Percentiles rank a stretch among this genome's conserved stretches.
Evolutionary conservation across 2,329 filamentous ascomycete genomes (phyloP).

Genomic region (Calonectria pauciramosa): DNA sequence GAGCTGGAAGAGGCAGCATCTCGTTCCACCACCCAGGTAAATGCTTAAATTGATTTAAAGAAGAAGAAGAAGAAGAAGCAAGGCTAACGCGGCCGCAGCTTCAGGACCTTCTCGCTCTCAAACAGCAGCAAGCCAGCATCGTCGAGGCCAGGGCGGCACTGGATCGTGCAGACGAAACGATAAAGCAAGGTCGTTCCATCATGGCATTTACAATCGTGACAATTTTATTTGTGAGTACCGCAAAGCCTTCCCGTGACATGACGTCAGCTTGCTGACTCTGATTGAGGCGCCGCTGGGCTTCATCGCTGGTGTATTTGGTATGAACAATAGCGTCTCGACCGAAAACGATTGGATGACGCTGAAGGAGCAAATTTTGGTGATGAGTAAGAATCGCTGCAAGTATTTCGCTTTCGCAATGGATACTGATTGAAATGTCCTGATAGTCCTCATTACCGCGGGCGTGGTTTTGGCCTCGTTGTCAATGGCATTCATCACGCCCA

Average conservation of each 20-base stretch:
- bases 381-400: background rate
- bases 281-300: background rate
- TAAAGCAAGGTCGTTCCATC: background rate
- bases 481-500: background rate
- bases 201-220: conserved; percentile 9
- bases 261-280: background rate
- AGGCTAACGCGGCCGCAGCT: background rate
- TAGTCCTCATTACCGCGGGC: background rate
- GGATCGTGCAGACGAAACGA: background rate
- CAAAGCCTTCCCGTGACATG: too few relatives aligned
- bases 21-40: background rate
- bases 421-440: background rate
- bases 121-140: conserved; percentile 5
- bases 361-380: background rate
- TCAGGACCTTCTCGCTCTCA: background rate
- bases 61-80: too few relatives aligned
- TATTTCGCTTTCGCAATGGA: background rate
- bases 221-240: background rate
- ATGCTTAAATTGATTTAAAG: too few relatives aligned
- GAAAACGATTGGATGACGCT: conserved; percentile 1
- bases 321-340: background rate
- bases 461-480: background rate
- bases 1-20: background rate
- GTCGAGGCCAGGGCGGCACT: background rate
- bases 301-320: background rate